Evolutionary conservation across 2,329 filamentous ascomycete genomes (phyloP).

Genomic region (Thermothelomyces thermophilus): DNA sequence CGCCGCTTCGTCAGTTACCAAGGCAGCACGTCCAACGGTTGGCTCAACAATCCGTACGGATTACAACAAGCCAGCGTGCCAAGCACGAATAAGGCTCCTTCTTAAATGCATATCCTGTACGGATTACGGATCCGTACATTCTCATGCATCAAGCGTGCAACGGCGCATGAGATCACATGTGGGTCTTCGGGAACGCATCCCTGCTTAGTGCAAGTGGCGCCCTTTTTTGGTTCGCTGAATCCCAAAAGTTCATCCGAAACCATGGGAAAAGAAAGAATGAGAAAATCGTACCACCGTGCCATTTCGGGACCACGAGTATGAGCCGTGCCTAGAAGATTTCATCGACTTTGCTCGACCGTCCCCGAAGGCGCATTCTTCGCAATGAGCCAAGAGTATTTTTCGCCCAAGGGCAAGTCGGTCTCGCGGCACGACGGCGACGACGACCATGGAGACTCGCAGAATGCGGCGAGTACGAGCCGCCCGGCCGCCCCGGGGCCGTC

Average conservation of each 20-base stretch:
- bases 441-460: slow-evolving; percentile 23
- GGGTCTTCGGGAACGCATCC: not conserved
- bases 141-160: not conserved
- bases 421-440: slow-evolving; percentile 28
- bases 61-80: not conserved
- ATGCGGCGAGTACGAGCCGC: slow-evolving; percentile 20
- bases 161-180: slow-evolving; percentile 4
- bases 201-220: slow-evolving; percentile 8
- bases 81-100: not conserved
- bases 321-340: slow-evolving; percentile 1
- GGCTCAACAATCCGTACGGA: too few species aligned
- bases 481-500: slow-evolving; percentile 11
- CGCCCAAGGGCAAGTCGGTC: slow-evolving; percentile 47
- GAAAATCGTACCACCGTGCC: slow-evolving; percentile 3
- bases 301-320: slow-evolving; percentile 4
- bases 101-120: not conserved
- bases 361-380: slow-evolving; percentile 10
- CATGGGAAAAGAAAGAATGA: slow-evolving; percentile 1
- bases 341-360: slow-evolving; percentile 2
- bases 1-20: slow-evolving; percentile 5
- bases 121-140: not conserved
- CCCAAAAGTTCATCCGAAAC: slow-evolving; percentile 11
- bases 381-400: slow-evolving; percentile 57
- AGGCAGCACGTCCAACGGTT: slow-evolving; percentile 6
- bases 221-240: slow-evolving; percentile 6